phyloP scores from a whole-genome alignment of 805 yeast genomes.

The Zygoascus biomembranicola region DNA sequence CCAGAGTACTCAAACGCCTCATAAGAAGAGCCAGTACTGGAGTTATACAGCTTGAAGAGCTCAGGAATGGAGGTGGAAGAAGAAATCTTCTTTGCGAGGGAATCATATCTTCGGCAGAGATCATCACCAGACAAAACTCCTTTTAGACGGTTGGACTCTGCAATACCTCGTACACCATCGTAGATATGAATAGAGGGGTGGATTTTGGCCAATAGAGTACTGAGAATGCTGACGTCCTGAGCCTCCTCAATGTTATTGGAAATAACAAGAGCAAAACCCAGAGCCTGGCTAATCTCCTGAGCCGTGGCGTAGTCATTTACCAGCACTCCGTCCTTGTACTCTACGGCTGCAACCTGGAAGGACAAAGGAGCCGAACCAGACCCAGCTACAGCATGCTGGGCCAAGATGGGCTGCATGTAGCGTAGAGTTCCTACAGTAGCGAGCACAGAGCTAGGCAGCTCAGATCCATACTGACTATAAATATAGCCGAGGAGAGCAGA shows the following conservation, averaged over 20 bases:
- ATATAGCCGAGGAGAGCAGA: slow-evolving; percentile 68
- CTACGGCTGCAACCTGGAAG: slow-evolving; percentile 69
- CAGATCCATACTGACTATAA: slow-evolving; percentile 8
- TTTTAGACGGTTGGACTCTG: slow-evolving; percentile 33
- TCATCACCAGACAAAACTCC: slow-evolving; percentile 31
- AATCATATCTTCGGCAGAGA: slow-evolving; percentile 11
- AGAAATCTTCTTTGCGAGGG: background rate
- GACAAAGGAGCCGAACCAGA: slow-evolving; percentile 22
- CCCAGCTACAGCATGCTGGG: slow-evolving; percentile 14
- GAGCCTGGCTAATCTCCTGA: slow-evolving; percentile 49
- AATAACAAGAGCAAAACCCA: slow-evolving; percentile 60
- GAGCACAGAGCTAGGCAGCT: slow-evolving; percentile 25
- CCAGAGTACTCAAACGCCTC: slow-evolving; percentile 68
- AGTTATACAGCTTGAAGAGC: slow-evolving; percentile 36
- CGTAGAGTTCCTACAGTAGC: slow-evolving; percentile 62
- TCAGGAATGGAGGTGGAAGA: slow-evolving; percentile 3
- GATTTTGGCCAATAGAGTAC: slow-evolving; percentile 51
- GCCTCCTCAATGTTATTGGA: slow-evolving; percentile 58
- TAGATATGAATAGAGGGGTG: slow-evolving; percentile 64
- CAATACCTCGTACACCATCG: slow-evolving; percentile 66
- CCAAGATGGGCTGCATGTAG: slow-evolving; percentile 57
- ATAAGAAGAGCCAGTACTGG: slow-evolving; percentile 44
- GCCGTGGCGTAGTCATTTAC: slow-evolving; percentile 59
- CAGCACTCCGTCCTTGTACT: slow-evolving; percentile 52
- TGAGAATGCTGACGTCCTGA: slow-evolving; percentile 57